Percentiles rank a stretch among this genome's conserved stretches.
Conservation (phyloP, 345 rosid genomes). For the Hibiscus trionum region DNA sequence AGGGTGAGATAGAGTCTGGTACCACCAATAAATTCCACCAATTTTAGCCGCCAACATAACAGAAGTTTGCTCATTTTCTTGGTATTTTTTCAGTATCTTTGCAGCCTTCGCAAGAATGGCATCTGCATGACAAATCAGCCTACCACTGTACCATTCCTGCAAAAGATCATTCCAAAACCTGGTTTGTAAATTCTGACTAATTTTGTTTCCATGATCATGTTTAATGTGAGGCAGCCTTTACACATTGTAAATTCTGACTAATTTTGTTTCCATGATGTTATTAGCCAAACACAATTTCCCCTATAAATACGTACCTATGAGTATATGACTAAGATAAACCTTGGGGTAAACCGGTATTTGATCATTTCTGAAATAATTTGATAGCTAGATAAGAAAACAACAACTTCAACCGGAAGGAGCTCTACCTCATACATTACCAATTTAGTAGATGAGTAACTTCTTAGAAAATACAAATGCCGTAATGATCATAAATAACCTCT, state of each 20-base stretch:
- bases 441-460: constrained; percentile 7
- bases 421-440: background rate
- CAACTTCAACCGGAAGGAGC: background rate
- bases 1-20: constrained; percentile 51
- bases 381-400: background rate
- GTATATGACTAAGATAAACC: background rate
- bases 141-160: constrained; percentile 72
- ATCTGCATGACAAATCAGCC: constrained; percentile 66
- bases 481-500: background rate
- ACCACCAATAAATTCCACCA: constrained; percentile 67
- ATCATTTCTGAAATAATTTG: background rate
- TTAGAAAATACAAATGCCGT: background rate
- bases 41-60: constrained; percentile 53
- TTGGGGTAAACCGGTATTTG: background rate
- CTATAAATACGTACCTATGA: background rate
- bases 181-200: background rate
- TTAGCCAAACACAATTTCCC: background rate
- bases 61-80: constrained; percentile 34
- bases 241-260: background rate
- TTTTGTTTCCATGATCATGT: background rate
- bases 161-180: constrained; percentile 7
- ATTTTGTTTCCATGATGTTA: background rate
- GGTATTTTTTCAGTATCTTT: constrained; percentile 35
- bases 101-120: constrained; percentile 59
- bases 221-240: background rate